Percentiles rank a stretch among this genome's conserved stretches.
Evolutionary conservation across 495 filamentous ascomycete species (phyloP).

Genomic region (Xylaria curta): DNA sequence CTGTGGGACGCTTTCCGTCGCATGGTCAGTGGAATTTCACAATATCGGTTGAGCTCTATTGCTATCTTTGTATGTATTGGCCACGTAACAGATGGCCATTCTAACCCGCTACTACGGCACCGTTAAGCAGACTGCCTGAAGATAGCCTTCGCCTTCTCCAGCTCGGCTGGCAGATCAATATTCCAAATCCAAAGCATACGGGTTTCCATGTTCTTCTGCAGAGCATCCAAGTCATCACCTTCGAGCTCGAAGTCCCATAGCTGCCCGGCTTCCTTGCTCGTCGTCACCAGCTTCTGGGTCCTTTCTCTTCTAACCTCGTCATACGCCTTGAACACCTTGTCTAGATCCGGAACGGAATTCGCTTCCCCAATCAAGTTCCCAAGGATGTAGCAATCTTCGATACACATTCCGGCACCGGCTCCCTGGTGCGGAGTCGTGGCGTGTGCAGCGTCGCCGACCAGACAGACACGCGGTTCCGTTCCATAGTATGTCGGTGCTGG

Average conservation of each 20-base stretch:
- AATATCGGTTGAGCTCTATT: neutral
- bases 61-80: neutral
- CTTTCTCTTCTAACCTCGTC: conserved; percentile 63
- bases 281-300: conserved; percentile 51
- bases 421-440: conserved; percentile 74
- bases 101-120: neutral
- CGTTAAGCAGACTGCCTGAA: conserved; percentile 6
- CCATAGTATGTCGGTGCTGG: conserved; percentile 62
- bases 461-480: conserved; percentile 49
- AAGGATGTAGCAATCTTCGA: conserved; percentile 71
- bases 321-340: conserved; percentile 65
- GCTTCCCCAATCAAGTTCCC: conserved; percentile 61
- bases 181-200: conserved; percentile 48
- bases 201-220: conserved; percentile 33
- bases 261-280: conserved; percentile 48
- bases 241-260: conserved; percentile 48
- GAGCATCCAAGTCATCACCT: conserved; percentile 40
- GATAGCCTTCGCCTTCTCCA: conserved; percentile 30
- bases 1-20: too few species aligned
- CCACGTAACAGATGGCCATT: neutral
- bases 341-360: conserved; percentile 43
- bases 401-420: conserved; percentile 69
- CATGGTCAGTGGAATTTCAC: neutral
- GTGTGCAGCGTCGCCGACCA: conserved; percentile 75
- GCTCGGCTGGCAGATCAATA: conserved; percentile 37